phyloP scores from a whole-genome alignment of 2,329 filamentous ascomycete genomes.

The Apiospora rasikravindrae region DNA sequence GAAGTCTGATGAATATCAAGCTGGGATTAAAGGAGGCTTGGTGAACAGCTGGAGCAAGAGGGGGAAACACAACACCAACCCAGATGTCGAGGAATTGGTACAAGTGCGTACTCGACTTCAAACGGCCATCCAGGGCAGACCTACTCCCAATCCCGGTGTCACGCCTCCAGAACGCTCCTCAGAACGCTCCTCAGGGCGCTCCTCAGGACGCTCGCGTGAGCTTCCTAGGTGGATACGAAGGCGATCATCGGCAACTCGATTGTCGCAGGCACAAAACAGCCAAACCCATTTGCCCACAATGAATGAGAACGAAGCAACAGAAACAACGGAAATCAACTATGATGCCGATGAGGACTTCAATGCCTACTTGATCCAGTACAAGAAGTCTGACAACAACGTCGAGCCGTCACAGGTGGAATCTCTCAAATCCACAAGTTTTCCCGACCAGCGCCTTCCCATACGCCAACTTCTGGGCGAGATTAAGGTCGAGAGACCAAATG shows the following conservation, averaged over 20 bases:
- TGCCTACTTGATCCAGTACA: conserved; percentile 31
- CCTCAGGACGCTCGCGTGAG: background rate
- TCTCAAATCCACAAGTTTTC: conserved; percentile 24
- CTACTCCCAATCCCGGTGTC: background rate
- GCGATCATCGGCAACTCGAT: background rate
- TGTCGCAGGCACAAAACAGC: background rate
- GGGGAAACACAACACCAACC: background rate
- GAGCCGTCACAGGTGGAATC: background rate
- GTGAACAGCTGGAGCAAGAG: background rate
- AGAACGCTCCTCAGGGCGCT: background rate
- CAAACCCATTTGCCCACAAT: background rate
- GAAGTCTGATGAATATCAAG: background rate
- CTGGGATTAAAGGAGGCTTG: background rate
- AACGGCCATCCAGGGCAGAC: background rate
- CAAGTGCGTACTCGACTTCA: background rate
- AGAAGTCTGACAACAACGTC: background rate
- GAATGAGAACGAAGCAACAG: background rate
- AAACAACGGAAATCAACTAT: conserved; percentile 21
- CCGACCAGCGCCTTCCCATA: conserved; percentile 32
- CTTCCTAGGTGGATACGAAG: background rate
- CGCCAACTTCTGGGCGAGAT: conserved; percentile 21
- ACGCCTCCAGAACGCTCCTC: no score
- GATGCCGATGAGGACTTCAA: conserved; percentile 29
- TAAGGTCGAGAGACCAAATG: background rate
- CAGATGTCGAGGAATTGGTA: background rate